Percentiles rank a stretch among this genome's conserved stretches.
Conservation (phyloP, 257 asterid species). For the Ballota nigra region DNA sequence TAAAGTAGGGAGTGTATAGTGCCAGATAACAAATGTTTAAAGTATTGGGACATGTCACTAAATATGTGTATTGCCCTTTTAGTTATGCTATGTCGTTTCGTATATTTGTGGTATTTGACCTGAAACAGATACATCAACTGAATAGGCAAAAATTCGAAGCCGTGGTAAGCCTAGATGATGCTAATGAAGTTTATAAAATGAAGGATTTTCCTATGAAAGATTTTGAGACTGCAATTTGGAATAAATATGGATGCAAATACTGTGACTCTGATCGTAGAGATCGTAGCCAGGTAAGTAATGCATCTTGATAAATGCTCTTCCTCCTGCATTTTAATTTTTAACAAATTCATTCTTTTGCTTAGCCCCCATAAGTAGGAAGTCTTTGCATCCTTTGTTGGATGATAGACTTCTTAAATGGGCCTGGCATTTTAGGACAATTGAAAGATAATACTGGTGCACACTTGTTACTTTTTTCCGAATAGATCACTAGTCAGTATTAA, state of each 20-base stretch:
- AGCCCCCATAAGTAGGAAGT: neutral
- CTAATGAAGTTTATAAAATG: constrained; percentile 36
- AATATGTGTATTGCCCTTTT: neutral
- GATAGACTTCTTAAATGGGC: neutral
- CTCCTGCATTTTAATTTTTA: neutral
- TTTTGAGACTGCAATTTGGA: constrained; percentile 64
- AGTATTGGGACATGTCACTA: neutral
- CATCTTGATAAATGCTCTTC: neutral
- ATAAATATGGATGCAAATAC: constrained; percentile 32
- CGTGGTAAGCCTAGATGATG: constrained; percentile 39
- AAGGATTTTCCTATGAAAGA: constrained; percentile 42
- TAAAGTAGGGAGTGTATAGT: neutral
- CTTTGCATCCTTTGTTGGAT: neutral
- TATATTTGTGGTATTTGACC: neutral
- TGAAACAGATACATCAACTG: constrained; percentile 3
- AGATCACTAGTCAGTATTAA: neutral
- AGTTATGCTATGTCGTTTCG: neutral
- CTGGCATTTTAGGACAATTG: neutral
- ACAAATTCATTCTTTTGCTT: neutral
- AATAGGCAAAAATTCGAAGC: constrained; percentile 55
- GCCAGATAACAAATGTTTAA: neutral
- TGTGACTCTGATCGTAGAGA: constrained; percentile 19
- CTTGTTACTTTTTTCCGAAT: neutral
- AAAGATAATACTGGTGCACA: neutral
- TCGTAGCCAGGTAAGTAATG: constrained; percentile 46